Evolutionary conservation across 2,329 filamentous ascomycete species (phyloP), one percentile per base, ranked within the genome.

Genomic region (Dactylellina haptotyla): DNA sequence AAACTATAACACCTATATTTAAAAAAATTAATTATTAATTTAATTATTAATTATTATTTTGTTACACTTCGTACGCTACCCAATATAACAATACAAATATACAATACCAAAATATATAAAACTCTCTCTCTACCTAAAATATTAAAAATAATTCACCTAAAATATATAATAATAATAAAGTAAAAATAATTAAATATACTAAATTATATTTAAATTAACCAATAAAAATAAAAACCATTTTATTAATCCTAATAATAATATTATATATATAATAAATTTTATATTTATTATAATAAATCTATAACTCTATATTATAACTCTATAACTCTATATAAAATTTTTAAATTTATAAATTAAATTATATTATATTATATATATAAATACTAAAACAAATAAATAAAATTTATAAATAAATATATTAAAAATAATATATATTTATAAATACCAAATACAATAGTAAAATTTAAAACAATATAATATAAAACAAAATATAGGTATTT

Each of bases 351-450:
- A 57, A 57, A 51, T 34, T 34, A 14, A 63, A 51, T n/a, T 26
- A 26, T 45, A 30, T 59, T 45, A 26, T 45, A 26, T 45, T n/a
- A 25, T 59, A 4, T 45, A 57, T 34, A 34, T 34, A 14, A 6
- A 34, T 34, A 6, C 6, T 34, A 46, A 4, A 45, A 26, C 12
- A 25, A n/a, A 30, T 25, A 43, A 45, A 43, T 34, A 39, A 26
- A 37, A 53, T 57, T 30, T 25, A 65, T 23, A 26, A 37, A 26
- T 28, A 45, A 43, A 56, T 34, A 4, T 57, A 30, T 26, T n/a
- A 20, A 26, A 54, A 43, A 45, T 54, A 53, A 30, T 53, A 53
- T 53, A 50, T 5, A 48, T 50, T 50, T 50, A n/a, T 25, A 53
- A 28, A 30, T 62, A 50, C 16, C n/a, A 18, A 25, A 50, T 53